A percentile compares a stretch with the other conserved stretches of the same genome.
Evolutionary conservation across 225 moss, liverwort and hornwort genomes (phyloP).

Genomic region (Marchantia paleacea): DNA sequence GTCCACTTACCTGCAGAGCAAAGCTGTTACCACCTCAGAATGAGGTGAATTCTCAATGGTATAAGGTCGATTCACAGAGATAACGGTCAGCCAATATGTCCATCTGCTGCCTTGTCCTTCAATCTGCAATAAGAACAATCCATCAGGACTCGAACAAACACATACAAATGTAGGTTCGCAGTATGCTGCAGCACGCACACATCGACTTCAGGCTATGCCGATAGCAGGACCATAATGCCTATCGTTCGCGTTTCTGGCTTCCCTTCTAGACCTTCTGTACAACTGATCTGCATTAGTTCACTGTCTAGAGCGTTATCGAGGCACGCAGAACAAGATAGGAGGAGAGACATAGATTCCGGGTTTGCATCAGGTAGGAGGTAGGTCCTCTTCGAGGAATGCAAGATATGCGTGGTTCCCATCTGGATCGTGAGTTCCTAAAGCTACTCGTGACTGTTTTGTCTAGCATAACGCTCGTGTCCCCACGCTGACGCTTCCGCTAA

Average conservation of each 20-base stretch:
- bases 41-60: neutral
- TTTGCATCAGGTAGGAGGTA: neutral
- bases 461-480: neutral
- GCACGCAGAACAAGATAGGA: neutral
- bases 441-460: neutral
- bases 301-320: neutral
- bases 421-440: neutral
- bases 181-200: neutral
- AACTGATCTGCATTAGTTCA: neutral
- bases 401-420: neutral
- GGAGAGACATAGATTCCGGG: neutral
- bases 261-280: neutral
- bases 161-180: neutral
- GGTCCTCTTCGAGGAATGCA: no score
- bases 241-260: neutral
- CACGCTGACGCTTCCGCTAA: neutral
- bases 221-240: neutral
- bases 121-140: neutral
- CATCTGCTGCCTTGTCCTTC: slow-evolving; percentile 10
- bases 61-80: neutral
- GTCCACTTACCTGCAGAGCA: neutral
- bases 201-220: neutral
- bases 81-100: neutral
- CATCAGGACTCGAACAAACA: neutral
- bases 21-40: neutral